A percentile compares a stretch with the other conserved stretches of the same genome.
Evolutionary conservation across 1,284 basidiomycete species (phyloP).

Genomic region (Cutaneotrichosporon sp.): DNA sequence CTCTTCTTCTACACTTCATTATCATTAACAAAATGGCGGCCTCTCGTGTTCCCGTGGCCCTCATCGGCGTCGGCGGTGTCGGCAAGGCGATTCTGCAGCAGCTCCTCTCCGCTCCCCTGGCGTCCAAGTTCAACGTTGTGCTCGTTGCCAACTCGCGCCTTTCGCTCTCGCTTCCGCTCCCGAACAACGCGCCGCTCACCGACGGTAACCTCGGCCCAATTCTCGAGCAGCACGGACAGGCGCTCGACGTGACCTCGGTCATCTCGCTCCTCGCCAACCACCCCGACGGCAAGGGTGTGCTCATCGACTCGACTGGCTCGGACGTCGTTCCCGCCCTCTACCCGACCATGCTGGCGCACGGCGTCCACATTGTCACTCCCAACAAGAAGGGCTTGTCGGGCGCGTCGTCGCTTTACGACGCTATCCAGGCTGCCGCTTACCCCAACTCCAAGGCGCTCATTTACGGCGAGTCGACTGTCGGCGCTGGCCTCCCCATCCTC

Average conservation of each 20-base stretch:
- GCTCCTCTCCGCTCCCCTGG: constrained; percentile 60
- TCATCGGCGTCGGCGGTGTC: constrained; percentile 84
- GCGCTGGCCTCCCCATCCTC: constrained; percentile 91
- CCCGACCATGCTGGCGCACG: constrained; percentile 73
- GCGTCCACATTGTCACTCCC: constrained; percentile 87
- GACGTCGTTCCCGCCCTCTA: constrained; percentile 80
- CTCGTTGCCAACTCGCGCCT: constrained; percentile 74
- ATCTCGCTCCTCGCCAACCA: constrained; percentile 50
- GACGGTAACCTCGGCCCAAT: constrained; percentile 52
- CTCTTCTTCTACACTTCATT: background rate
- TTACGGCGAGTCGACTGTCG: constrained; percentile 91
- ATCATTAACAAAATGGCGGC: constrained; percentile 16
- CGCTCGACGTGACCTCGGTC: constrained; percentile 54
- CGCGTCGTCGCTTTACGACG: constrained; percentile 67
- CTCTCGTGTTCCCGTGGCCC: constrained; percentile 60
- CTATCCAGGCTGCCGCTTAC: constrained; percentile 60
- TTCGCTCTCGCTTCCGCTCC: constrained; percentile 61
- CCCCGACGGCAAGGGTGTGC: constrained; percentile 63
- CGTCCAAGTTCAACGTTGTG: constrained; percentile 63
- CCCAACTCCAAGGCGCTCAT: constrained; percentile 63
- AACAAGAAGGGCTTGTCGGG: constrained; percentile 97
- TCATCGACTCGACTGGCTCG: constrained; percentile 94
- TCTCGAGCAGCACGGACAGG: constrained; percentile 46
- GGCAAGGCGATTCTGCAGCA: constrained; percentile 73
- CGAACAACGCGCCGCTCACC: constrained; percentile 48